phyloP scores from a whole-genome alignment of 768 basidiomycete genomes.

The Hypsizygus marmoreus region DNA sequence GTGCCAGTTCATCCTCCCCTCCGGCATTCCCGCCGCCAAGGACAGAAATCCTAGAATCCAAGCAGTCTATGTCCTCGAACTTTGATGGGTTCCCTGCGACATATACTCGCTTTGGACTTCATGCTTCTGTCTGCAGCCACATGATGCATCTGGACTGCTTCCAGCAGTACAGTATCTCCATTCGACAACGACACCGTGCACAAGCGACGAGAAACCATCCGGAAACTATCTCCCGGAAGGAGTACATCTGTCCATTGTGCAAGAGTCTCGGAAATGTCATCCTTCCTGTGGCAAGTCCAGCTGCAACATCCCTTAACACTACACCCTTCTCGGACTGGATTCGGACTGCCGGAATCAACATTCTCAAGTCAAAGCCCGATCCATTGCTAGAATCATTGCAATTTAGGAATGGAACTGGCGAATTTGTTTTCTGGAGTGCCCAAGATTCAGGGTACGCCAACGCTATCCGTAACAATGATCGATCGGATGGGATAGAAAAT shows the following conservation, averaged over 20 bases:
- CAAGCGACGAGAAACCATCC: slow-evolving; percentile 94
- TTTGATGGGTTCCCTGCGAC: slow-evolving; percentile 76
- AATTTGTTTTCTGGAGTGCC: slow-evolving; percentile 87
- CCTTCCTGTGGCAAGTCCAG: slow-evolving; percentile 70
- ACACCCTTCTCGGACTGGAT: slow-evolving; percentile 88
- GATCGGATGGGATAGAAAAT: slow-evolving; percentile 55
- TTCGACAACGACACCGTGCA: slow-evolving; percentile 82
- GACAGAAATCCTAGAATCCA: slow-evolving; percentile 51
- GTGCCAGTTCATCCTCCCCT: slow-evolving; percentile 29
- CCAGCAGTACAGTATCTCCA: slow-evolving; percentile 83
- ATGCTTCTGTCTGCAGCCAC: slow-evolving; percentile 90
- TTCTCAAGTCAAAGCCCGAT: slow-evolving; percentile 82
- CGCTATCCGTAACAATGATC: slow-evolving; percentile 53
- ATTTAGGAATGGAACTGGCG: slow-evolving; percentile 79
- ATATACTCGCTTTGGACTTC: slow-evolving; percentile 81
- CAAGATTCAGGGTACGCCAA: slow-evolving; percentile 73
- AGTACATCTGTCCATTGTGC: slow-evolving; percentile 96
- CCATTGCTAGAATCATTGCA: slow-evolving; percentile 70
- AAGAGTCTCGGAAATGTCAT: slow-evolving; percentile 96
- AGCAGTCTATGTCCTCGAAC: slow-evolving; percentile 41
- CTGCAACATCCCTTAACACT: slow-evolving; percentile 50
- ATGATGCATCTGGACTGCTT: slow-evolving; percentile 98
- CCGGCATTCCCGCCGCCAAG: slow-evolving; percentile 50
- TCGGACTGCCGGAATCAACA: slow-evolving; percentile 84
- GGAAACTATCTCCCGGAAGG: slow-evolving; percentile 89